These are phyloP conservation scores for Diddensiella santjacobensis DNA, from an alignment of 805 yeast genomes.

Conservation along the genomic window DNA sequence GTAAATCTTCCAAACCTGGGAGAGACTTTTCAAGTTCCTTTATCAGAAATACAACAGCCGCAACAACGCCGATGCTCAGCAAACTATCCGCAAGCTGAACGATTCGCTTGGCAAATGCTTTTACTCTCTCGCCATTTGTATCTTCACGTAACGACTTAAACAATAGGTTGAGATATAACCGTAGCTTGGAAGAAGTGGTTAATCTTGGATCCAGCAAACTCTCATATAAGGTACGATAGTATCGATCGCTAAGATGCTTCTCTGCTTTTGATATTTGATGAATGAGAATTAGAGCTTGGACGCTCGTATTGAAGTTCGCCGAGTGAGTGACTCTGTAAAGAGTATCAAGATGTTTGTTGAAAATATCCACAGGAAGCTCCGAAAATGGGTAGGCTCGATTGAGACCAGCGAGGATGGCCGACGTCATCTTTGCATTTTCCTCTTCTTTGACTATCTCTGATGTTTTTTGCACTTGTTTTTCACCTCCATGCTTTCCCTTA, in stretches of 20 bases:
- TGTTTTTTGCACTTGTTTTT: slow-evolving; percentile 29
- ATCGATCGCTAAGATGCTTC: slow-evolving; percentile 45
- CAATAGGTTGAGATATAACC: slow-evolving; percentile 81
- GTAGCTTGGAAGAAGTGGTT: slow-evolving; percentile 84
- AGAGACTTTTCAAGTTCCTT: slow-evolving; percentile 59
- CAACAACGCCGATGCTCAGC: slow-evolving; percentile 81
- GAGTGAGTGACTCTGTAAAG: slow-evolving; percentile 89
- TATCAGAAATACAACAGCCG: slow-evolving; percentile 77
- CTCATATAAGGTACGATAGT: slow-evolving; percentile 84
- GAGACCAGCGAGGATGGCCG: slow-evolving; percentile 89
- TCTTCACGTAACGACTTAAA: slow-evolving; percentile 81
- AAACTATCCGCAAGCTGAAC: slow-evolving; percentile 81
- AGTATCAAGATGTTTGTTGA: slow-evolving; percentile 71
- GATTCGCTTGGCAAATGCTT: slow-evolving; percentile 88
- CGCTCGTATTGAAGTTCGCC: slow-evolving; percentile 87
- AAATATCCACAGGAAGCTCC: slow-evolving; percentile 60
- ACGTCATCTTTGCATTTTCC: slow-evolving; percentile 75
- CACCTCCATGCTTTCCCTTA: slow-evolving; percentile 75
- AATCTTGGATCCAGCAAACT: slow-evolving; percentile 81
- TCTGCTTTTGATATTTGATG: slow-evolving; percentile 71
- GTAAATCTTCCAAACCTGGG: slow-evolving; percentile 65
- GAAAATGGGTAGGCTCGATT: slow-evolving; percentile 96
- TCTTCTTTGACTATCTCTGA: slow-evolving; percentile 48
- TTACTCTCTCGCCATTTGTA: slow-evolving; percentile 55
- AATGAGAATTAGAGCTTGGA: slow-evolving; percentile 85